These are phyloP conservation scores for Scortechinia acanthostroma DNA, from an alignment of 2,329 filamentous ascomycete species.

Conservation along the genomic window DNA sequence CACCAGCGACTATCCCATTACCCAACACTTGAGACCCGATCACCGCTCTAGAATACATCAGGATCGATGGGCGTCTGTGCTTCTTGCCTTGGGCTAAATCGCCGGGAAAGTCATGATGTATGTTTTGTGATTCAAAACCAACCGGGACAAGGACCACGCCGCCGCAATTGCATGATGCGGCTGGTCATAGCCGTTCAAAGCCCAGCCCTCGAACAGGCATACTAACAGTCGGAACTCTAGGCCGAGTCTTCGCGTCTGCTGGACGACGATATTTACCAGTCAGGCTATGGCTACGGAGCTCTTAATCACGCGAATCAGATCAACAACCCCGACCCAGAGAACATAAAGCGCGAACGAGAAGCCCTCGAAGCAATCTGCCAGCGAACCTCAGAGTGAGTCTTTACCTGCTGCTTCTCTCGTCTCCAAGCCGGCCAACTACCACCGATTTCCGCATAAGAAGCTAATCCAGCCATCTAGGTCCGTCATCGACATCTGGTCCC, in stretches of 20 bases:
- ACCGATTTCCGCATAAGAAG: too few species aligned
- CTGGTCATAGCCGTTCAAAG: background rate
- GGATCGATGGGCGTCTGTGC: conserved; percentile 30
- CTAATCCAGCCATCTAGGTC: conserved; percentile 15
- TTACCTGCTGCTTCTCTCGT: conserved; percentile 1
- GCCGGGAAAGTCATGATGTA: conserved; percentile 13
- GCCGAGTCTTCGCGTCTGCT: conserved; percentile 31
- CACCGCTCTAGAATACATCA: background rate
- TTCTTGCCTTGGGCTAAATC: conserved; percentile 27
- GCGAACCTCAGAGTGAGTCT: conserved; percentile 31
- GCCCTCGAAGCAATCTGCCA: conserved; percentile 34
- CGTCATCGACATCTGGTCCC: conserved; percentile 32
- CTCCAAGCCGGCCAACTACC: background rate
- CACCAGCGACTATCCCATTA: background rate
- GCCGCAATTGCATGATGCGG: too few species aligned
- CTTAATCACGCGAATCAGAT: conserved; percentile 22
- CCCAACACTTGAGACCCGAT: background rate
- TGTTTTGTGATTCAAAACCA: background rate
- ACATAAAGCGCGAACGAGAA: conserved; percentile 29
- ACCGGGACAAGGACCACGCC: too few species aligned
- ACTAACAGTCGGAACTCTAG: conserved; percentile 11
- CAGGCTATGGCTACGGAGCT: conserved; percentile 29
- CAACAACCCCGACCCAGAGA: conserved; percentile 28
- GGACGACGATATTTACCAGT: conserved; percentile 32
- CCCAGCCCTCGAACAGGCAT: conserved; percentile 5